Conservation (phyloP, 495 filamentous ascomycete species). For the Aspergillus steynii region DNA sequence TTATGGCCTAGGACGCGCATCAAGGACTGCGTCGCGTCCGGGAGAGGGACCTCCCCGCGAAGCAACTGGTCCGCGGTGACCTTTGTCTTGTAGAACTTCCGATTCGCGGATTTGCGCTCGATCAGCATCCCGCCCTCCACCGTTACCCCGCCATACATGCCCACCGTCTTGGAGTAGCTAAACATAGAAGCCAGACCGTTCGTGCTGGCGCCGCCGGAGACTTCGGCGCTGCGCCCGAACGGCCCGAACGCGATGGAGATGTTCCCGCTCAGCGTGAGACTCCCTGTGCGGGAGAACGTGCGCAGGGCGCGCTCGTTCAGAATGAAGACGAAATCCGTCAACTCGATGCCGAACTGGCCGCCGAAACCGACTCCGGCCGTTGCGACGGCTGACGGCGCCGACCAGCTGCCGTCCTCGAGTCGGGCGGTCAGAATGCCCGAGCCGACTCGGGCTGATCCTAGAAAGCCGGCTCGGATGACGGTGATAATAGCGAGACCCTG, state of each 20-base stretch:
- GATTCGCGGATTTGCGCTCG: conserved; percentile 86
- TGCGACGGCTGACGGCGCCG: conserved; percentile 85
- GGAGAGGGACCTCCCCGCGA: conserved; percentile 70
- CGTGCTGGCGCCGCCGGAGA: conserved; percentile 78
- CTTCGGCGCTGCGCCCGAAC: conserved; percentile 86
- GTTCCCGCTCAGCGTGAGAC: conserved; percentile 83
- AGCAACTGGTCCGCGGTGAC: conserved; percentile 78
- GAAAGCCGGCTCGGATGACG: conserved; percentile 86
- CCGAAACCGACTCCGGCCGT: conserved; percentile 84
- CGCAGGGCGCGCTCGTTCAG: conserved; percentile 88
- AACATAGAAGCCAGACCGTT: conserved; percentile 83
- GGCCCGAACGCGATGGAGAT: conserved; percentile 90
- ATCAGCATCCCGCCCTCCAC: conserved; percentile 84
- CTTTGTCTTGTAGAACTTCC: conserved; percentile 80
- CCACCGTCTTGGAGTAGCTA: conserved; percentile 92
- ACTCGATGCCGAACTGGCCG: conserved; percentile 89
- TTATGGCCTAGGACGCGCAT: conserved; percentile 38
- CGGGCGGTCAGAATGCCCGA: conserved; percentile 92
- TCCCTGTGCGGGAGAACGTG: conserved; percentile 84
- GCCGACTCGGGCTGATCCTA: conserved; percentile 84
- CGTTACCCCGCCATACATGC: conserved; percentile 86
- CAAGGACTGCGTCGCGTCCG: conserved; percentile 74
- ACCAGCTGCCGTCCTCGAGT: conserved; percentile 84
- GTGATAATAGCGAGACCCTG: conserved; percentile 90
- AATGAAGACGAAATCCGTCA: conserved; percentile 97